Evolutionary conservation across 208 protist species (phyloP), one percentile per base, ranked within the genome.

Genomic region (Crithidia thermophila): DNA sequence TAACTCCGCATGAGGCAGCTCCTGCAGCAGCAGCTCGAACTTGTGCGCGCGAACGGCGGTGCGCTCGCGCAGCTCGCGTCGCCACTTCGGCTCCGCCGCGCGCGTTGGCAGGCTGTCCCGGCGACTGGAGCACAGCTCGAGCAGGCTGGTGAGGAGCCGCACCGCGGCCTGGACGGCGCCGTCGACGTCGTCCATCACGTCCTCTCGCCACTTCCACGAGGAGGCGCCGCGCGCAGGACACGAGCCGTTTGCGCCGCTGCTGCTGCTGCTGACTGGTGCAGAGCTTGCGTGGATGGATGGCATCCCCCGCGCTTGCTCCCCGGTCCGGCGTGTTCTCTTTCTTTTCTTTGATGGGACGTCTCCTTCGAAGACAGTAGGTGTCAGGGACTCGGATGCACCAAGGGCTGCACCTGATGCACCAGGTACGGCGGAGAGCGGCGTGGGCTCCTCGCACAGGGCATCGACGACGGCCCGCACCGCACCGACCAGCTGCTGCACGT

Each of bases 41-140:
- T 93, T 90, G 66, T 93, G 87, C 6, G 82, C 74, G 10, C 87
- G 87, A 33, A 91, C 80, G n/a, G 78, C 77, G n/a, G 69, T 73
- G 27, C 56, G 55, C 36, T 58, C 70, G 20, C 72, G 73, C 49
- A 91, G 61, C 28, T 83, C 75, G 6, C 61, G 67, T 0, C 82
- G 77, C 88, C 85, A 90, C 53, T 72, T 64, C 11, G 88, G 83
- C 53, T 82, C 72, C 13, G 78, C 75, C 8, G 43, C 53, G 23
- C 81, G 68, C 28, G 53, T 30, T 2, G 75, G 73, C 39, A 84
- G 71, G 21, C 63, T 64, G 8, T 20, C 68, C 31, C 42, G 37
- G 14, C 69, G 81, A 25, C 50, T 73, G 14, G 81, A 52, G 61
- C 81, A 83, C 52, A 78, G 27, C 49, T 68, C 56, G 25, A 86